A percentile compares a stretch with the other conserved stretches of the same genome.
phyloP scores from a whole-genome alignment of 345 rosid genomes.

The Chamaenerion angustifolium region DNA sequence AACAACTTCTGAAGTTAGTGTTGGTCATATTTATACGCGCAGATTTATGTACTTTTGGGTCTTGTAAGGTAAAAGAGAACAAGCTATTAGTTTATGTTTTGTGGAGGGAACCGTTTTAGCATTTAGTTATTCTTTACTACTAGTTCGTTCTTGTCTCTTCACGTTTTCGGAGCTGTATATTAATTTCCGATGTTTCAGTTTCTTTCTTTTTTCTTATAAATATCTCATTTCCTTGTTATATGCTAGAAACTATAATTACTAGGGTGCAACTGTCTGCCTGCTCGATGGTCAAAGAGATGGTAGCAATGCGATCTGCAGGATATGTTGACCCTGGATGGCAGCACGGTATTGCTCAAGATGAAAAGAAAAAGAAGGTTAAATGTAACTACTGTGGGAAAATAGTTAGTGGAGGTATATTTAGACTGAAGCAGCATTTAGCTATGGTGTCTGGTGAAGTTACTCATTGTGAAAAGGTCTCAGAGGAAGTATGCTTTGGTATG shows the following conservation, averaged over 20 bases:
- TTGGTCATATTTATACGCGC: no score
- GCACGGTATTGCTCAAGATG: slow-evolving; percentile 29
- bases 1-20: no score
- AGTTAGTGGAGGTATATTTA: slow-evolving; percentile 25
- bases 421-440: slow-evolving; percentile 29
- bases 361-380: slow-evolving; percentile 26
- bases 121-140: no score
- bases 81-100: neutral
- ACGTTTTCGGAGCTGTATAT: no score
- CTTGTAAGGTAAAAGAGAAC: neutral
- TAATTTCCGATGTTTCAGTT: no score
- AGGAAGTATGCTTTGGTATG: slow-evolving; percentile 27
- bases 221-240: neutral
- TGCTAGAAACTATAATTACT: neutral
- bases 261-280: slow-evolving; percentile 1
- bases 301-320: slow-evolving; percentile 14
- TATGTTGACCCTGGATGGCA: slow-evolving; percentile 33
- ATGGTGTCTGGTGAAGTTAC: slow-evolving; percentile 27
- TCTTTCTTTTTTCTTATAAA: neutral
- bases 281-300: slow-evolving; percentile 14
- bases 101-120: no score
- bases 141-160: no score
- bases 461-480: slow-evolving; percentile 22
- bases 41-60: neutral
- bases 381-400: slow-evolving; percentile 29